Base-by-base conservation (phyloP, 352 stramenopile genomes). In the Lagenidium giganteum region DNA sequence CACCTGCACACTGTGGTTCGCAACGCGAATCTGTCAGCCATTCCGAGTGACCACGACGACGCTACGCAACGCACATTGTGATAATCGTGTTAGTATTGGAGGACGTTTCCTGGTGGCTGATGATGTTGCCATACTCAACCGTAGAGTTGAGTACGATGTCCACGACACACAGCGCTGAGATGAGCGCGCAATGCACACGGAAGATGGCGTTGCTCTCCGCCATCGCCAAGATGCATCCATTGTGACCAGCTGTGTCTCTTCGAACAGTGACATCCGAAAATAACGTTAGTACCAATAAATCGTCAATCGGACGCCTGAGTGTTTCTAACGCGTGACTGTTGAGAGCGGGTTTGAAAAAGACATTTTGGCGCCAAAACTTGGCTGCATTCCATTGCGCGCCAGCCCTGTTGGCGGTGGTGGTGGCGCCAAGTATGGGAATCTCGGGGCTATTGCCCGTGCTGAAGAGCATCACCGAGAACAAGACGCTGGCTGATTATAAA, bases 391-490 rank as follows among this genome's bases (percentile, higher is more conserved):
- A 21, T 8, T 31, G 27, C 27, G 27, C 13, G 8, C 27, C 8
- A n/a, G n/a, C n/a, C n/a, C n/a, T n/a, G n/a, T n/a, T n/a, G n/a
- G n/a, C n/a, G n/a, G n/a, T n/a, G n/a, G n/a, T n/a, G n/a, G n/a
- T n/a, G n/a, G n/a, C n/a, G 21, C 27, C 27, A 12, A 40, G n/a
- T 5, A 85, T 85, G 69, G 72, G 70, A 17, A 83, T 83, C 40
- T 67, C 72, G 8, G 69, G 69, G 2, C 67, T 83, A 18, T 42
- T 85, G 26, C 70, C 70, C 26, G 38, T 33, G 38, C 38, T 45
- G 30, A 85, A 86, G 59, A 85, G 71, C 54, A 79, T 88, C 60
- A 87, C 76, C 4, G 61, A 77, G 47, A 61, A 57, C 33, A 85
- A 80, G 42, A 32, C 47, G 13, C 65, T 90, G 17, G 54, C 66